Percentiles rank a stretch among this genome's conserved stretches.
Evolutionary conservation across 352 stramenopile species (phyloP).

Genomic region (Phytophthora hibernalis): DNA sequence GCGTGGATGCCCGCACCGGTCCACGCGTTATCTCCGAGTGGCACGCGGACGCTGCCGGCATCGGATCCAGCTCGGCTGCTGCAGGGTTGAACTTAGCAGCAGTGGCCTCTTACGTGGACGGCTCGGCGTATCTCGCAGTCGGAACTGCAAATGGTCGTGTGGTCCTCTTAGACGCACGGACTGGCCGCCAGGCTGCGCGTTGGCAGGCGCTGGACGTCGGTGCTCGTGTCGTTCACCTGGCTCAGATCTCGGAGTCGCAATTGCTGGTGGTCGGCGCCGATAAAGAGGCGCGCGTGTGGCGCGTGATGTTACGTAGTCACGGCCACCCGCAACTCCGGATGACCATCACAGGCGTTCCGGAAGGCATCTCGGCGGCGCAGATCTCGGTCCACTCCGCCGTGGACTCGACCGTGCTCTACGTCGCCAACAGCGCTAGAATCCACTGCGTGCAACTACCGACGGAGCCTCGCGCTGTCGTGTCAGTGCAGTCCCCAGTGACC

Average conservation of each 20-base stretch:
- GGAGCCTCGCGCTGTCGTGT: conserved; percentile 38
- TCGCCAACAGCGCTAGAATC: conserved; percentile 49
- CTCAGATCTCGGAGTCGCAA: conserved; percentile 62
- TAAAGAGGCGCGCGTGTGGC: conserved; percentile 74
- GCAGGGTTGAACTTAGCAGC: conserved; percentile 40
- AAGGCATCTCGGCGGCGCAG: conserved; percentile 54
- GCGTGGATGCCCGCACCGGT: conserved; percentile 54
- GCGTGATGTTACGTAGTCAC: conserved; percentile 44
- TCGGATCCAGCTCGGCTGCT: conserved; percentile 24
- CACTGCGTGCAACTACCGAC: conserved; percentile 47
- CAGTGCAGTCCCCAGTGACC: conserved; percentile 10
- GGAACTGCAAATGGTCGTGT: conserved; percentile 52
- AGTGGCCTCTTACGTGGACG: conserved; percentile 45
- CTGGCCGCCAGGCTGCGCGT: conserved; percentile 46
- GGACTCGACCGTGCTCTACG: conserved; percentile 56
- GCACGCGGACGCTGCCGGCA: conserved; percentile 53
- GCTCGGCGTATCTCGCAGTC: conserved; percentile 42
- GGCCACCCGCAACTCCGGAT: conserved; percentile 47
- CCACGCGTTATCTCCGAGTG: conserved; percentile 69
- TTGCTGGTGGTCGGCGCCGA: conserved; percentile 70
- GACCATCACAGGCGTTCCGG: conserved; percentile 62
- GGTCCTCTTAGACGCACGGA: conserved; percentile 63
- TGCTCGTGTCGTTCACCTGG: conserved; percentile 53
- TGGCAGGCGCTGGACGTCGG: conserved; percentile 68
- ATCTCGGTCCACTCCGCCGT: conserved; percentile 58